Base-by-base conservation (phyloP, 768 basidiomycete genomes). In the Termitomyces sp. region DNA sequence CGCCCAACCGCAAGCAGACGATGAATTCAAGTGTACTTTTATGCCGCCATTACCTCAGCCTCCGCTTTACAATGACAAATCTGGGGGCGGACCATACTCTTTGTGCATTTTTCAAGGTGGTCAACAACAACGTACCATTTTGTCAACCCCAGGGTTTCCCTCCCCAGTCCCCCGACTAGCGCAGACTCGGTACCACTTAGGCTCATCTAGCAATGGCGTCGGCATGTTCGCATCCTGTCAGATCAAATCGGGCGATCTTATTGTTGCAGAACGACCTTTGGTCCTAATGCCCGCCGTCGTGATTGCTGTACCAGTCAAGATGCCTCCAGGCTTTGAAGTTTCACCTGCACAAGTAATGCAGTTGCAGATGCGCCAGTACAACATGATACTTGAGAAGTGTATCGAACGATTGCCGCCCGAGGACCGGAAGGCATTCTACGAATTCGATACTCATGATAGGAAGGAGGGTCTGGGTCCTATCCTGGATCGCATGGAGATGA, bases 401-500 rank as follows among this genome's bases (percentile, higher is more conserved):
- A 42, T 68, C 28, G 47, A 62, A 10, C 61, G 69, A 1, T 59
- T 73, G 68, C 3, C 45, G 23, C 59, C 51, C 12, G 62, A 67
- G 6, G 45, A 61, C 19, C 55, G 61, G 39, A 58, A 49, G 17
- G 64, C 63, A 10, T 72, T 65, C 25, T 60, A 66, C 53, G 65
- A 47, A 10, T 60, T 74, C 19, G 51, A 52, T 14, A 72, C 72
- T 40, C 59, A 55, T 35, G 68, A 70, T 32, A 54, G 58, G 12
- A 57, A 66, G 10, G 71, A 72, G 55, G 71, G 71, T 4, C 67
- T 66, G 27, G 72, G 72, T 1, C 71, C 69, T 0, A 54, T 72
- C 23, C 28, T 56, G 10, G 69, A 69, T 3, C 62, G 66, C 7
- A 54, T 66, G 10, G 59, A 70, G 10, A 73, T 71, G 3, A 73